These are phyloP conservation scores for Eustoma russellianum DNA, from an alignment of 257 asterid genomes.

Conservation along the genomic window DNA sequence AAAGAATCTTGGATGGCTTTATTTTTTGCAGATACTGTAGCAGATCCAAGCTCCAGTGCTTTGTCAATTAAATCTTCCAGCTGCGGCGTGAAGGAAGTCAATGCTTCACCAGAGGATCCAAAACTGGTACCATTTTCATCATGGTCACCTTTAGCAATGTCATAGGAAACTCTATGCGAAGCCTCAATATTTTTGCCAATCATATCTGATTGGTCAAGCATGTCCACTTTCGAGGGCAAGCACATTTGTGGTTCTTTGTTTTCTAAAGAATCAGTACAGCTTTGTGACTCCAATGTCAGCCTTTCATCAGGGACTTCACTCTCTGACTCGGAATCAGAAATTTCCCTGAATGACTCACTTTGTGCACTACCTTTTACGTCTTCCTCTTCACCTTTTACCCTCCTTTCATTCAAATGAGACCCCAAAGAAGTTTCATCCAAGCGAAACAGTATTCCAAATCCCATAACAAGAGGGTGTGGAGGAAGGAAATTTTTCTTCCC, in stretches of 20 bases:
- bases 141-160: slow-evolving; percentile 18
- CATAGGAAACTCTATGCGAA: slow-evolving; percentile 23
- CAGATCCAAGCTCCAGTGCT: slow-evolving; percentile 92
- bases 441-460: slow-evolving; percentile 91
- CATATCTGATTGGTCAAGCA: slow-evolving; percentile 14
- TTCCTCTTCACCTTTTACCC: slow-evolving; percentile 96
- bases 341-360: slow-evolving; percentile 46
- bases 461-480: slow-evolving; percentile 94
- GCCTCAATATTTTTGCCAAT: slow-evolving; percentile 24
- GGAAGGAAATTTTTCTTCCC: slow-evolving; percentile 98
- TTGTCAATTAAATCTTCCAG: slow-evolving; percentile 86
- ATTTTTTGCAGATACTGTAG: slow-evolving; percentile 45
- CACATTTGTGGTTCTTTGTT: slow-evolving; percentile 19
- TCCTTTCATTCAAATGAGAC: slow-evolving; percentile 93
- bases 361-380: slow-evolving; percentile 50
- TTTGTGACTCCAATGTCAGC: slow-evolving; percentile 24
- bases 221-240: slow-evolving; percentile 22
- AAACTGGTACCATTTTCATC: slow-evolving; percentile 16
- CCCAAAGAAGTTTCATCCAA: slow-evolving; percentile 97
- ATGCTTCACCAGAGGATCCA: slow-evolving; percentile 27
- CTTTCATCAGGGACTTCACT: slow-evolving; percentile 44
- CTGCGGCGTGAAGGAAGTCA: slow-evolving; percentile 37
- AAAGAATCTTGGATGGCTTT: slow-evolving; percentile 50
- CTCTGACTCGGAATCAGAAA: slow-evolving; percentile 65
- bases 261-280: slow-evolving; percentile 20